phyloP scores from a whole-genome alignment of 2,329 filamentous ascomycete species.

The Phaeosphaeria sp. region DNA sequence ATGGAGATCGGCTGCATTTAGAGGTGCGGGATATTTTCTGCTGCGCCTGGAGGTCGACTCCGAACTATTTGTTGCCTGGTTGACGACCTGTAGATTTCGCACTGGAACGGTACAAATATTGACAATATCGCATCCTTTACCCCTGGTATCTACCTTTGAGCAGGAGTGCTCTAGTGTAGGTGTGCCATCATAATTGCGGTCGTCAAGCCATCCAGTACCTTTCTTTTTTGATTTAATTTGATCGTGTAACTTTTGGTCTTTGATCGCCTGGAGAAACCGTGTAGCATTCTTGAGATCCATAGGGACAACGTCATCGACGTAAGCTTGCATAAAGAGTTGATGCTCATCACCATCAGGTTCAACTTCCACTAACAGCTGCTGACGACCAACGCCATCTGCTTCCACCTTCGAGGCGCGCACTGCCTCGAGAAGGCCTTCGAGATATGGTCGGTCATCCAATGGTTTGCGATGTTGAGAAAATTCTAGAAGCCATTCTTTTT shows the following conservation, averaged over 20 bases:
- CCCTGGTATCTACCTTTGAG: not conserved
- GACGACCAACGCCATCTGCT: not conserved
- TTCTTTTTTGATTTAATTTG: not conserved
- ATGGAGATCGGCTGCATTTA: not conserved
- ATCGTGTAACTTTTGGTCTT: not conserved
- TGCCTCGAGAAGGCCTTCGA: not conserved
- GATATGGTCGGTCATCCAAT: not conserved
- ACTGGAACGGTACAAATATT: not conserved
- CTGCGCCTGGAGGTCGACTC: not conserved
- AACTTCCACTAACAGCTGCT: not conserved
- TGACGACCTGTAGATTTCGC: not conserved
- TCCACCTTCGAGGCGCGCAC: not conserved
- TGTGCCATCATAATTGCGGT: not conserved
- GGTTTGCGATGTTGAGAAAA: not conserved
- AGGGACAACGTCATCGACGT: conserved; percentile 1
- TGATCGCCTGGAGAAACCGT: not conserved
- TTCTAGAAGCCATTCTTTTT: not conserved
- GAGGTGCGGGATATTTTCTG: not conserved
- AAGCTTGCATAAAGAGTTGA: conserved; percentile 1
- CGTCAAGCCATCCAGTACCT: conserved; percentile 7
- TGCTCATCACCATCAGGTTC: not conserved
- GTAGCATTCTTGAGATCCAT: not conserved
- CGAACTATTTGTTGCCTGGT: not conserved
- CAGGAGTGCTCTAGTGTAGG: not conserved
- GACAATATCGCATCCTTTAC: not conserved